Evolutionary conservation across 768 basidiomycete genomes (phyloP).

Genomic region (Suillus weaverae): DNA sequence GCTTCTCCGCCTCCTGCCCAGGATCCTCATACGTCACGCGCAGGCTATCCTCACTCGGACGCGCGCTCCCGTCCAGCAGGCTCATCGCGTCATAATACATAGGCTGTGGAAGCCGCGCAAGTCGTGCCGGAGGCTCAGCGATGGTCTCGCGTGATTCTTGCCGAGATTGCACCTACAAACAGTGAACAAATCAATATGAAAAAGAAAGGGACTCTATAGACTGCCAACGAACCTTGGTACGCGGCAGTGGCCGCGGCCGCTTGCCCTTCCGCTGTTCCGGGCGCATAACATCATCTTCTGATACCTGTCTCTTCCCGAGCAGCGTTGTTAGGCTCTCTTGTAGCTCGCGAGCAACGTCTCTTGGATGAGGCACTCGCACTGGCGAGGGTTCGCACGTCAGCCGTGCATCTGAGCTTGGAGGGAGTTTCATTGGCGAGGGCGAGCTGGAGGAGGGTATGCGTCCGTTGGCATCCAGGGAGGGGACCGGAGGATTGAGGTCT

Average conservation of each 20-base stretch:
- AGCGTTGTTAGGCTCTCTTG: slow-evolving; percentile 69
- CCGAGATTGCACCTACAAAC: slow-evolving; percentile 37
- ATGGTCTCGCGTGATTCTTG: slow-evolving; percentile 36
- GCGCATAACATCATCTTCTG: slow-evolving; percentile 38
- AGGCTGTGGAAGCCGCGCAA: background rate
- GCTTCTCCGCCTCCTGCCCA: slow-evolving; percentile 56
- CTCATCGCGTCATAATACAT: slow-evolving; percentile 31
- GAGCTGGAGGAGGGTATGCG: slow-evolving; percentile 61
- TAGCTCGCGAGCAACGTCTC: slow-evolving; percentile 54
- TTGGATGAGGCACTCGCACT: slow-evolving; percentile 40
- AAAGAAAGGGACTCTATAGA: background rate
- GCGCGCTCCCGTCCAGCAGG: slow-evolving; percentile 26
- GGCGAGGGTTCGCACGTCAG: slow-evolving; percentile 23
- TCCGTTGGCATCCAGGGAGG: slow-evolving; percentile 24
- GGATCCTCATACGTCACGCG: slow-evolving; percentile 72
- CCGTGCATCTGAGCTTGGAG: slow-evolving; percentile 18
- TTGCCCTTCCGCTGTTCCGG: slow-evolving; percentile 30
- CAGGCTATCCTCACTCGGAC: slow-evolving; percentile 44
- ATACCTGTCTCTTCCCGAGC: slow-evolving; percentile 63
- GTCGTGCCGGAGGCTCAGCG: slow-evolving; percentile 14
- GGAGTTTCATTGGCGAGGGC: slow-evolving; percentile 53
- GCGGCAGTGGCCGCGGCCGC: slow-evolving; percentile 37
- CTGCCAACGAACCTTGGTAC: slow-evolving; percentile 34
- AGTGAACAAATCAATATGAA: background rate
- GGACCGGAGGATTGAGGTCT: slow-evolving; percentile 16